Evolutionary conservation across 805 yeast species (phyloP).

Genomic region (Candida montana): DNA sequence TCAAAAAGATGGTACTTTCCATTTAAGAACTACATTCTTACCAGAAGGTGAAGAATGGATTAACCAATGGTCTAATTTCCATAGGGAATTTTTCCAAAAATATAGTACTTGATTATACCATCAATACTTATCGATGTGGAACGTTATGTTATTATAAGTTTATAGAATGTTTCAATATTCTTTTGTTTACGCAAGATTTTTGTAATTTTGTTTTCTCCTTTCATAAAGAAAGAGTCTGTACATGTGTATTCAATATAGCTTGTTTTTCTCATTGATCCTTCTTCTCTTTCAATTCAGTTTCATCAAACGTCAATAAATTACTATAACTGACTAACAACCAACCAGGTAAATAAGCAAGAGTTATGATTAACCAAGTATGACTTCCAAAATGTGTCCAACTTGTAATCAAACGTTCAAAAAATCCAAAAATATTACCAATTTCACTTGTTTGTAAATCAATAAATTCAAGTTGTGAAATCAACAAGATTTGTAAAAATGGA

Average conservation of each 20-base stretch:
- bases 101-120: not conserved
- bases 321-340: conserved; percentile 52
- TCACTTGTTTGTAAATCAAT: conserved; percentile 14
- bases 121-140: no score
- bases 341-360: conserved; percentile 76
- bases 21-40: conserved; percentile 91
- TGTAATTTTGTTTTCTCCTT: no score
- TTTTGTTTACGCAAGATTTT: no score
- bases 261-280: conserved; percentile 7
- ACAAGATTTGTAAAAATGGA: conserved; percentile 42
- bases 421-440: conserved; percentile 19
- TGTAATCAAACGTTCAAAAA: conserved; percentile 46
- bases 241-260: not conserved
- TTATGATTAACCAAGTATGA: conserved; percentile 80
- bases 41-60: conserved; percentile 96
- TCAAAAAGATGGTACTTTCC: conserved; percentile 83
- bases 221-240: no score
- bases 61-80: conserved; percentile 72
- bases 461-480: conserved; percentile 24
- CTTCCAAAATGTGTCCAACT: conserved; percentile 68
- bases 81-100: conserved; percentile 52
- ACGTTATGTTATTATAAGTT: no score
- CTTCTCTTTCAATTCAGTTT: conserved; percentile 5
- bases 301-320: conserved; percentile 3
- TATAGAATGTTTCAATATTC: no score